Conservation (phyloP, 805 yeast genomes). For the Zygosaccharomyces lentus region DNA sequence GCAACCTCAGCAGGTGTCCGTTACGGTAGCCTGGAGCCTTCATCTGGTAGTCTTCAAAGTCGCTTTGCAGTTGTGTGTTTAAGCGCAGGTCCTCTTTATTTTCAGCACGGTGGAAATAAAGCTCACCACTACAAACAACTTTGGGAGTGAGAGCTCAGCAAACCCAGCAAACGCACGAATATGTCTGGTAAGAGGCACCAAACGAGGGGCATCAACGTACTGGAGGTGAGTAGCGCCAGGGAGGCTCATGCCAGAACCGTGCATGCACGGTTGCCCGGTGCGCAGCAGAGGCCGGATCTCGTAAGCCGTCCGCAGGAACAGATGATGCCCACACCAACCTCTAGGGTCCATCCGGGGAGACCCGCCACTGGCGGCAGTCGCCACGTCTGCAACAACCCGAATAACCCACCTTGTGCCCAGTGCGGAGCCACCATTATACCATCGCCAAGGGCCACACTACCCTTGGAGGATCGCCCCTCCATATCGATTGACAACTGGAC, state of each 20-base stretch:
- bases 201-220: conserved; percentile 45
- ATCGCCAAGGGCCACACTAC: conserved; percentile 62
- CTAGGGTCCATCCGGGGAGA: not conserved
- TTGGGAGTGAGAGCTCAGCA: not conserved
- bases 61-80: not conserved
- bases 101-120: not conserved
- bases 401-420: conserved; percentile 49
- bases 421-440: conserved; percentile 79
- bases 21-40: conserved; percentile 6
- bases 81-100: not conserved
- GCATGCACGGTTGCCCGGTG: conserved; percentile 33
- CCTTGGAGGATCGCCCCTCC: conserved; percentile 63
- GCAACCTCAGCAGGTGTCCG: conserved; percentile 12
- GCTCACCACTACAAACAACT: not conserved
- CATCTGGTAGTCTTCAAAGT: conserved; percentile 3
- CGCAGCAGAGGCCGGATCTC: conserved; percentile 1
- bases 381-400: conserved; percentile 32
- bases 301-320: not conserved
- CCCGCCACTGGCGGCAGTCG: not conserved
- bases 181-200: conserved; percentile 12
- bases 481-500: conserved; percentile 72
- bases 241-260: conserved; percentile 49
- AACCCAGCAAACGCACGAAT: too few relatives aligned
- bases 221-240: conserved; percentile 58
- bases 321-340: conserved; percentile 4